phyloP scores from a whole-genome alignment of 2,329 filamentous ascomycete genomes.

The Clonostachys chloroleuca region DNA sequence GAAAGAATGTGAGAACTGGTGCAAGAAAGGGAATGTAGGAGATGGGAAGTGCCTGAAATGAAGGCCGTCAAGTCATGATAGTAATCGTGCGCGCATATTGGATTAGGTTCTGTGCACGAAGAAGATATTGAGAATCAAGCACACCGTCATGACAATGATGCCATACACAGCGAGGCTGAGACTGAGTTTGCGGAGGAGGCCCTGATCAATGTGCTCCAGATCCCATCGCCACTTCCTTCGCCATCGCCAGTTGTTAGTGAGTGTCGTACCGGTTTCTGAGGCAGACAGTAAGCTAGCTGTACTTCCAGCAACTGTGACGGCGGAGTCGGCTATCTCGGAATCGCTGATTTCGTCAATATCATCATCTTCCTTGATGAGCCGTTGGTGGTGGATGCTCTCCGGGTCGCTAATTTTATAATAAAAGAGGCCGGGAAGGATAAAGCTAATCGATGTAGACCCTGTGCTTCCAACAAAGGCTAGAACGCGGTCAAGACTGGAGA shows the following conservation, averaged over 20 bases:
- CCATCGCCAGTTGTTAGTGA: slow-evolving; percentile 41
- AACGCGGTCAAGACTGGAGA: slow-evolving; percentile 84
- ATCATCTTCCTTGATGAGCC: slow-evolving; percentile 86
- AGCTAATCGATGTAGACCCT: slow-evolving; percentile 91
- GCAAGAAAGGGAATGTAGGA: too few relatives aligned
- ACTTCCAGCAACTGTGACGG: slow-evolving; percentile 33
- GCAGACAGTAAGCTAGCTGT: slow-evolving; percentile 36
- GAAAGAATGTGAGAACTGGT: too few relatives aligned
- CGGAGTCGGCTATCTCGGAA: slow-evolving; percentile 44
- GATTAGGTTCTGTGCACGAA: slow-evolving; percentile 47
- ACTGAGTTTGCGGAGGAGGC: slow-evolving; percentile 66
- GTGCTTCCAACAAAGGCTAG: slow-evolving; percentile 94
- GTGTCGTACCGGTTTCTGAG: slow-evolving; percentile 1
- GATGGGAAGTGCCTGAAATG: too few relatives aligned
- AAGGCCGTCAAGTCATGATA: too few relatives aligned
- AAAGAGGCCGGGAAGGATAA: slow-evolving; percentile 92
- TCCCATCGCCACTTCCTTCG: slow-evolving; percentile 55
- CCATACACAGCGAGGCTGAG: slow-evolving; percentile 80
- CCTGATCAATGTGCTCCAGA: slow-evolving; percentile 59
- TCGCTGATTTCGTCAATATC: slow-evolving; percentile 60
- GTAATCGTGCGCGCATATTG: too few relatives aligned
- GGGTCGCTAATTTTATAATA: slow-evolving; percentile 98
- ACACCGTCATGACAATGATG: slow-evolving; percentile 82
- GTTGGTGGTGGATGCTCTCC: slow-evolving; percentile 80
- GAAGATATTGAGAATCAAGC: slow-evolving; percentile 80